phyloP scores from a whole-genome alignment of 768 basidiomycete genomes.

The Grammothele lineata region DNA sequence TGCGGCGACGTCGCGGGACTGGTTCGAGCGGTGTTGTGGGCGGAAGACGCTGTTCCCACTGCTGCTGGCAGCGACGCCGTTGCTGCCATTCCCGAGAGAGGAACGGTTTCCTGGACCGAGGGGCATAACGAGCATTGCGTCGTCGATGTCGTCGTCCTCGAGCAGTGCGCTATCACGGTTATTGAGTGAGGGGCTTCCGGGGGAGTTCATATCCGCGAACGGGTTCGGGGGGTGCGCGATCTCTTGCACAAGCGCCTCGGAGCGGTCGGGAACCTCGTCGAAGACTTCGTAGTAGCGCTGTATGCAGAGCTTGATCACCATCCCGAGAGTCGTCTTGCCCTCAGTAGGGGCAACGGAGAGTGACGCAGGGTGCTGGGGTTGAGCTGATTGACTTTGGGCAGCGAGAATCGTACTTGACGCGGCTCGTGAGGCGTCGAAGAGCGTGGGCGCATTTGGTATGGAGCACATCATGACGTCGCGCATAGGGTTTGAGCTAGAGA shows the following conservation, averaged over 20 bases:
- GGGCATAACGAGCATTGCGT: constrained; percentile 71
- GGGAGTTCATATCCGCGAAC: constrained; percentile 13
- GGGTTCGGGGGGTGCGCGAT: constrained; percentile 10
- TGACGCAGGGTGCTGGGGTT: constrained; percentile 5
- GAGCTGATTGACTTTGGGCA: constrained; percentile 11
- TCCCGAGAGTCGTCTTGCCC: constrained; percentile 62
- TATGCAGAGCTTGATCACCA: constrained; percentile 72
- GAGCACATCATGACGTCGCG: constrained; percentile 73
- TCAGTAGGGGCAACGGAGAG: constrained; percentile 20
- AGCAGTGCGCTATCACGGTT: constrained; percentile 34
- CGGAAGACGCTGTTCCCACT: constrained; percentile 6
- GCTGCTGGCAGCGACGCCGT: background rate
- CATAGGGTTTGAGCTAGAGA: constrained; percentile 62
- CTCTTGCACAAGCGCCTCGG: constrained; percentile 41
- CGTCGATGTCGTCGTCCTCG: constrained; percentile 73
- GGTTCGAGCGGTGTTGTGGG: constrained; percentile 8
- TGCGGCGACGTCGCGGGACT: constrained; percentile 22
- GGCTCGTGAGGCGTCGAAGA: constrained; percentile 28
- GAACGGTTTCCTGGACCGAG: constrained; percentile 40
- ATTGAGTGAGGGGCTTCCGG: constrained; percentile 15
- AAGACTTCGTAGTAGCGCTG: constrained; percentile 83
- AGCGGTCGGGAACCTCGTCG: constrained; percentile 72
- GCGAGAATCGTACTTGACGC: constrained; percentile 10
- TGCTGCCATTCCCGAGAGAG: background rate
- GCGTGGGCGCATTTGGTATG: constrained; percentile 46